Conservation (phyloP, 495 filamentous ascomycete species). For the Antarctomyces pellizariae region DNA sequence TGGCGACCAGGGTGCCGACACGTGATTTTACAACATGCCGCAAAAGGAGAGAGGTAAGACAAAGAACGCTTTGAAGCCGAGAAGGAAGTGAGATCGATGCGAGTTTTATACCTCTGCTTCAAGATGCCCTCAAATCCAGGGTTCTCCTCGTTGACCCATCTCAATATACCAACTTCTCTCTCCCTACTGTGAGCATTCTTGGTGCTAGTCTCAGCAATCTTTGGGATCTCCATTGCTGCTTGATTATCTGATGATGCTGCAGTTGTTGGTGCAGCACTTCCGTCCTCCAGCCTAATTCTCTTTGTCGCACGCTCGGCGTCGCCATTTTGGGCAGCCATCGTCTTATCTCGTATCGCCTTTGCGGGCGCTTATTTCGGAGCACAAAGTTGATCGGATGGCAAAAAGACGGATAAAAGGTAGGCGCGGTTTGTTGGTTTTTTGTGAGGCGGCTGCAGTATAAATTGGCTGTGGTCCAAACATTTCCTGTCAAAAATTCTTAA, state of each 20-base stretch:
- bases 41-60: neutral
- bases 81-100: neutral
- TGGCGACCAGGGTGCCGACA: neutral
- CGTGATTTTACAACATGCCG: neutral
- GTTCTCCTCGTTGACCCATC: conserved; percentile 24
- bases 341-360: neutral
- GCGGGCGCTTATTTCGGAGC: no score
- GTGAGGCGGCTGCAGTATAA: no score
- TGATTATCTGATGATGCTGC: no score
- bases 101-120: conserved; percentile 28
- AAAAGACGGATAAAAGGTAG: no score
- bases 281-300: no score
- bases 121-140: conserved; percentile 29
- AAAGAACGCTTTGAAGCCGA: conserved; percentile 1
- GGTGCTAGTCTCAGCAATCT: neutral
- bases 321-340: neutral
- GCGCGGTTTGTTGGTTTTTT: no score
- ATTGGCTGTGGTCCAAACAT: no score
- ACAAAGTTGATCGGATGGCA: no score
- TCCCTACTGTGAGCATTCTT: conserved; percentile 14
- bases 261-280: no score
- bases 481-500: no score
- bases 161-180: conserved; percentile 28
- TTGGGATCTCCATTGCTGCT: neutral
- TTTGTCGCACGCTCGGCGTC: no score